Percentiles rank a stretch among this genome's conserved stretches.
Conservation (phyloP, 306 rosid species). For the Trifolium subterraneum region DNA sequence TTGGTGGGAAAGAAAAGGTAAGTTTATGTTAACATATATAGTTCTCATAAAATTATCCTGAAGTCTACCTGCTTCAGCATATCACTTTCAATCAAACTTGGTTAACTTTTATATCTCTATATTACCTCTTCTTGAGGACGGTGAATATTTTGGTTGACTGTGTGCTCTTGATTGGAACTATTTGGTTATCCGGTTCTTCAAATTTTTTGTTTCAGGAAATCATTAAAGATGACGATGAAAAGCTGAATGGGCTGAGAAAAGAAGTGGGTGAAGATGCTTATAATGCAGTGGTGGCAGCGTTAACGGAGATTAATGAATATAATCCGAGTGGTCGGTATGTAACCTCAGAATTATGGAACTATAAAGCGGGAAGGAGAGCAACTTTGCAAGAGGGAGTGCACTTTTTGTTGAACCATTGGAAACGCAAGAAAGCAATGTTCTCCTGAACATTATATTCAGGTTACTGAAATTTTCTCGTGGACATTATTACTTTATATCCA, state of each 20-base stretch:
- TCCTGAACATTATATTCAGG: slow-evolving; percentile 2
- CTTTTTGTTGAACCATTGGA: slow-evolving; percentile 48
- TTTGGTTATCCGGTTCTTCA: slow-evolving; percentile 22
- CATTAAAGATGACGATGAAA: slow-evolving; percentile 58
- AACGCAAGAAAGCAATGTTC: slow-evolving; percentile 44
- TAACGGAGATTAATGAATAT: slow-evolving; percentile 58
- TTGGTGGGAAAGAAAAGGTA: slow-evolving; percentile 62
- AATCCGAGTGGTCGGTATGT: slow-evolving; percentile 67
- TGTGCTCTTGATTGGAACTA: not conserved
- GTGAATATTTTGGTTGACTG: slow-evolving; percentile 29
- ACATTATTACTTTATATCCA: slow-evolving; percentile 33
- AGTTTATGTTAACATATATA: slow-evolving; percentile 28
- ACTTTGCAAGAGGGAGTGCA: slow-evolving; percentile 54
- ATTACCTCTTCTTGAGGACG: slow-evolving; percentile 9
- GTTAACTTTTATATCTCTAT: slow-evolving; percentile 36
- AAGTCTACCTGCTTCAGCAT: slow-evolving; percentile 21
- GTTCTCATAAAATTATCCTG: slow-evolving; percentile 25
- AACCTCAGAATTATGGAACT: slow-evolving; percentile 64
- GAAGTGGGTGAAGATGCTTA: slow-evolving; percentile 56
- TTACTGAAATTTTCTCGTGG: slow-evolving; percentile 16
- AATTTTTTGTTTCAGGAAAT: slow-evolving; percentile 58
- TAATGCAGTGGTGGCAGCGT: slow-evolving; percentile 54
- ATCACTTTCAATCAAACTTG: slow-evolving; percentile 23
- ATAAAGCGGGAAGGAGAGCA: slow-evolving; percentile 53
- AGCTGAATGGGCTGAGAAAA: slow-evolving; percentile 48